Evolutionary conservation across 2,329 filamentous ascomycete species (phyloP), one percentile per base, ranked within the genome.

Genomic region (Trichoderma cornu-damae): DNA sequence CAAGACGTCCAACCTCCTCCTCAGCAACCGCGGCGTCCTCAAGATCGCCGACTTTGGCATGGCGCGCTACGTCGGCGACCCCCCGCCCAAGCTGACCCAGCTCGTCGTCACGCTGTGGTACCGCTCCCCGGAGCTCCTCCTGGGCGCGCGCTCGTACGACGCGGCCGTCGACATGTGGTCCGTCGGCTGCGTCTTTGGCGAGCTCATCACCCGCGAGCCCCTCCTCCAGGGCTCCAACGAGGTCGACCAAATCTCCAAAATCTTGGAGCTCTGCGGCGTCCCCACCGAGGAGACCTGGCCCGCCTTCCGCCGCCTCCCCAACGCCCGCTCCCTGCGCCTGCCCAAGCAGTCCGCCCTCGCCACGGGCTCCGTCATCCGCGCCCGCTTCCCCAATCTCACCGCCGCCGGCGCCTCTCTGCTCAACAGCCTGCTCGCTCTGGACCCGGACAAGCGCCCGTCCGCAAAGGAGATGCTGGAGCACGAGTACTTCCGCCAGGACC

Each of bases 41-140:
- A 96, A 96, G 73, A 87, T 99, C 62, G 94, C 94, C 60, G 94
- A 99, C 73, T 99, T 99, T 69, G 94, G 94, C 71, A 96, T 99
- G 90, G 93, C 94, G 3, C 84, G 94, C 26, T 94, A 94, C 74
- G 88, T 89, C 57, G 88, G 88, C 50, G 85, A 90, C 64, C 91
- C 93, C 3, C 79, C 85, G 0, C 81, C 85, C 1, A 87, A 88
- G 61, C 80, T 97, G 60, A 97, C 94, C 2, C 88, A 93, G 69
- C 83, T 97, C 46, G 94, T 99, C 61, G 93, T 97, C 16, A 99
- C 94, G 6, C 81, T 99, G 6, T 99, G 94, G 94, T 99, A 99
- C 72, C 89, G 94, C 57, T 82, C 89, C 0, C 94, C 94, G 0
- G 94, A 97, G 73, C 81, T 97, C 9, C 81, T 99, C 2, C 84